Conservation (phyloP, 495 filamentous ascomycete species). For the Mycothermus thermophilus region DNA sequence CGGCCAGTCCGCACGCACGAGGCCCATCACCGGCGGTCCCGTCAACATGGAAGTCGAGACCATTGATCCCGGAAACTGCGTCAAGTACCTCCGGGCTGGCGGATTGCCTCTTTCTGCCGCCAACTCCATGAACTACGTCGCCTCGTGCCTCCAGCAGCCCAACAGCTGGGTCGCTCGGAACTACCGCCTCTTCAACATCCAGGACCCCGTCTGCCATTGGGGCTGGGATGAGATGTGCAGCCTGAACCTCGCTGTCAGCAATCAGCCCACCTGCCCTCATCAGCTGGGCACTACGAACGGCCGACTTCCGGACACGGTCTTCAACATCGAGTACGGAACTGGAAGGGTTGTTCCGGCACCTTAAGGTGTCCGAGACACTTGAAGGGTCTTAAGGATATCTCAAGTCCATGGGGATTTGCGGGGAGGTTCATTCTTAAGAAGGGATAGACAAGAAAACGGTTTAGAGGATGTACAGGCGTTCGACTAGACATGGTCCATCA, state of each 20-base stretch:
- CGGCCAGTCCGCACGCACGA: constrained; percentile 18
- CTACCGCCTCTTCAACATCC: constrained; percentile 25
- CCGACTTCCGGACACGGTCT: constrained; percentile 11
- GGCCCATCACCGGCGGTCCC: constrained; percentile 22
- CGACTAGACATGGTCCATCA: no score
- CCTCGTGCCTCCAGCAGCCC: constrained; percentile 22
- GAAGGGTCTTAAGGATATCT: no score
- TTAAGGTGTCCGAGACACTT: no score
- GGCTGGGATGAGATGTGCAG: constrained; percentile 27
- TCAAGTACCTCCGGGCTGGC: constrained; percentile 16
- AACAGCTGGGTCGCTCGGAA: constrained; percentile 23
- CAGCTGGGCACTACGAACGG: constrained; percentile 13
- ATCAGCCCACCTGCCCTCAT: constrained; percentile 26
- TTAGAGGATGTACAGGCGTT: no score
- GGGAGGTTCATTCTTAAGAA: no score
- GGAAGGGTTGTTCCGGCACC: constrained; percentile 22
- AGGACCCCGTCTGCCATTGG: constrained; percentile 22
- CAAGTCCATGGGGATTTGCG: no score
- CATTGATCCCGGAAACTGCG: constrained; percentile 21
- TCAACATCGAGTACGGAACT: constrained; percentile 26
- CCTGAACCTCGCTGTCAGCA: constrained; percentile 23
- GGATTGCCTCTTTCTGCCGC: constrained; percentile 27
- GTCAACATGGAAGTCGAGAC: constrained; percentile 22
- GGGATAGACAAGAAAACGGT: no score
- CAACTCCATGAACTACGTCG: constrained; percentile 31